phyloP scores from a whole-genome alignment of 805 yeast genomes.

The Kluyveromyces lactis region DNA sequence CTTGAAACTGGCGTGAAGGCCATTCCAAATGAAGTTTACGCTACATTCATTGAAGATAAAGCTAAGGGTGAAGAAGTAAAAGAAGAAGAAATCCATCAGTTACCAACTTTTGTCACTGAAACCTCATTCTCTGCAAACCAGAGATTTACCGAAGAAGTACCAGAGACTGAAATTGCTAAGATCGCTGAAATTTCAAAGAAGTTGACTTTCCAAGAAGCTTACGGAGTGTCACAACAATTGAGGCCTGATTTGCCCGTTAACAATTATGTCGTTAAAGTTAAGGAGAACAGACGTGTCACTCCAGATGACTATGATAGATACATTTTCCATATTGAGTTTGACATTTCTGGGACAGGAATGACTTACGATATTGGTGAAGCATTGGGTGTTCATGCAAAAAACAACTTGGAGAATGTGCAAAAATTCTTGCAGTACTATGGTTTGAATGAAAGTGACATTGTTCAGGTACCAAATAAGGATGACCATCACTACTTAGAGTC shows the following conservation, averaged over 20 bases:
- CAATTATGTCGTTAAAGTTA: constrained; percentile 81
- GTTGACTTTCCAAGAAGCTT: constrained; percentile 78
- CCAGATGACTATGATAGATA: constrained; percentile 86
- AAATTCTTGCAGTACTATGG: constrained; percentile 67
- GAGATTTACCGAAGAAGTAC: constrained; percentile 34
- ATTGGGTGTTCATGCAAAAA: constrained; percentile 88
- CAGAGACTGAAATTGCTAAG: constrained; percentile 29
- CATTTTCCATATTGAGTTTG: constrained; percentile 94
- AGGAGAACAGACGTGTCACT: constrained; percentile 86
- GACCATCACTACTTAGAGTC: constrained; percentile 49
- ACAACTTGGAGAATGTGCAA: constrained; percentile 54
- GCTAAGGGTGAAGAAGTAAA: constrained; percentile 30
- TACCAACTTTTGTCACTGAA: constrained; percentile 52
- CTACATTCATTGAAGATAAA: constrained; percentile 11
- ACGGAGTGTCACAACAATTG: constrained; percentile 42
- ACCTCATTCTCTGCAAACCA: constrained; percentile 60
- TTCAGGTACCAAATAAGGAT: constrained; percentile 66
- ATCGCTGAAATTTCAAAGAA: constrained; percentile 54
- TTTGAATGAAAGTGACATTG: constrained; percentile 56
- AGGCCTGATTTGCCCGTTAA: constrained; percentile 87
- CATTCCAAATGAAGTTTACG: constrained; percentile 25
- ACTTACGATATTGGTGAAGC: constrained; percentile 95
- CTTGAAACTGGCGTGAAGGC: constrained; percentile 37
- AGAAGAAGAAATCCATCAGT: constrained; percentile 14
- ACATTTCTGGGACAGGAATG: constrained; percentile 81